Base-by-base conservation (phyloP, 164 flowering plant genomes). In the Aristolochia contorta region DNA sequence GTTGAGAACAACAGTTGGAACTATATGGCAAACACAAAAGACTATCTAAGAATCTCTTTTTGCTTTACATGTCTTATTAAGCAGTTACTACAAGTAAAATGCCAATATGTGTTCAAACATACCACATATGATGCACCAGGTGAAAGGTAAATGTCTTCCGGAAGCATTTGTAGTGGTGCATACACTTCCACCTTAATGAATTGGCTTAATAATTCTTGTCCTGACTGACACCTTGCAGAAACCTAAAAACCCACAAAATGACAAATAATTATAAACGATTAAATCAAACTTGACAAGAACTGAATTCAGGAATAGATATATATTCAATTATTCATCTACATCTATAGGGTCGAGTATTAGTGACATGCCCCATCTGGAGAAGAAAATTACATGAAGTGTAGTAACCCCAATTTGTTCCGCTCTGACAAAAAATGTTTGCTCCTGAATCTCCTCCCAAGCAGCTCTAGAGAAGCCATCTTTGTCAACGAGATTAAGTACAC, bases 91-190 rank as follows among this genome's bases (percentile, higher is more conserved):
- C 21, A 27, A 24, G n/a, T 19, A 18, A 8, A 30, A 33, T 15
- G 14, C 45, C 14, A 16, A 14, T 23, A 21, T 6, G 45, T 1
- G 16, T 24, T 16, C 23, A 53, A 55, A 51, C 81, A 65, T 84
- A 89, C 96, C 86, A 73, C 64, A 67, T 78, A 93, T 30, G 90
- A 80, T 67, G 98, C 91, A 66, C 98, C 97, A 10, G 96, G 98
- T 47, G 73, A 88, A 59, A 93, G 83, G 70, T 79, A 84, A 60
- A 93, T 77, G 56, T 80, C 74, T 25, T 64, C 67, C 15, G 98
- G 98, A 60, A 79, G 79, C 56, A 93, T 71, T 54, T 62, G 74
- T 33, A 85, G 91, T 20, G 86, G 85, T 50, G 84, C 83, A 79
- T 87, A 93, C 19, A 93, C 94, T 80, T 93, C 97, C 60, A 90